Base-by-base conservation (phyloP, 148 eudicot species). In the Talinum fruticosum region DNA sequence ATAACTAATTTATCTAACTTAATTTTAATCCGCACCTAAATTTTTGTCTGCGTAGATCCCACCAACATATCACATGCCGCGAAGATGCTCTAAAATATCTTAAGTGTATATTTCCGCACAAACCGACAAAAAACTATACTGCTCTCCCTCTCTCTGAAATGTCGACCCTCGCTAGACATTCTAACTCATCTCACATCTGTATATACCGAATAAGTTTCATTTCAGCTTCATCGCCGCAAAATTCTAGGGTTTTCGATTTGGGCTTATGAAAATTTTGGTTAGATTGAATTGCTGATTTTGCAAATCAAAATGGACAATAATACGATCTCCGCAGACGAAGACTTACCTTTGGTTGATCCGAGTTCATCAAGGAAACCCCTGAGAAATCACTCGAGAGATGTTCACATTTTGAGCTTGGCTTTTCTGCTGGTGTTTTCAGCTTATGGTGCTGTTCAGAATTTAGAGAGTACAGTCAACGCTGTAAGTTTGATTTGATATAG, bases 361-460 rank as follows among this genome's bases (percentile, higher is more conserved):
- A 53, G 33, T 66, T 66, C 84, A n/a, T 71, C 81, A 37, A 24
- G 53, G 10, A 78, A 78, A 82, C 28, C 74, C 28, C 24, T 51
- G 26, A 85, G 38, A 32, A 85, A 45, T 78, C 91, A 91, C 38
- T 62, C 76, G 0, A 89, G 86, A 79, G 97, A 96, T 78, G 89
- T 96, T 75, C 91, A 93, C 73, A 78, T 96, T 12, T 82, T 96
- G 44, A 91, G 97, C 85, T 84, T 85, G 24, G 90, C 97, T 0
- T 96, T 96, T 75, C 75, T 96, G 86, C 85, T 96, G 71, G 90
- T 96, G 41, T 96, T 96, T 78, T 87, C 89, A 53, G 92, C 99
- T 59, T 93, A 90, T 79, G 94, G 99, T 8, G 99, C 99, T 73
- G 99, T 88, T 77, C 99, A 96, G 87, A 93, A 93, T 78, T 66